Conservation (phyloP, 495 filamentous ascomycete species). For the Aspergillus panamensis region DNA sequence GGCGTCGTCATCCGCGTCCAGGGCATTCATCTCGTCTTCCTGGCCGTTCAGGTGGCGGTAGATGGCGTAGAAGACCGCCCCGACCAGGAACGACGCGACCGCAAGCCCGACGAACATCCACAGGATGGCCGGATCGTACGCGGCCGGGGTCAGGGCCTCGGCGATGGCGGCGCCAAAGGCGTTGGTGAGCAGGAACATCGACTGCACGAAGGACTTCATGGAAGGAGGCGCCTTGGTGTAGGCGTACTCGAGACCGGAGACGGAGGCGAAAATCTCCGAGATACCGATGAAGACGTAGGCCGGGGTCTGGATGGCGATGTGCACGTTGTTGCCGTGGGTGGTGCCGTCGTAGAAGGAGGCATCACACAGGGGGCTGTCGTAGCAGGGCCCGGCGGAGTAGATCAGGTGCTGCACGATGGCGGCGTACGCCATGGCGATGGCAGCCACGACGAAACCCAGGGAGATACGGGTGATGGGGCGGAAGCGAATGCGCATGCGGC, state of each 20-base stretch:
- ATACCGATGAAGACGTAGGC: slow-evolving; percentile 69
- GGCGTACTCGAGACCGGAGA: slow-evolving; percentile 71
- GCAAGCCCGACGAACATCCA: slow-evolving; percentile 66
- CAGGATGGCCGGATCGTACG: slow-evolving; percentile 66
- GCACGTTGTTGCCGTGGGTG: slow-evolving; percentile 46
- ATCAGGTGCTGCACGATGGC: slow-evolving; percentile 70
- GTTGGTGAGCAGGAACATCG: slow-evolving; percentile 68
- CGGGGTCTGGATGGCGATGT: slow-evolving; percentile 66
- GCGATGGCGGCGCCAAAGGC: slow-evolving; percentile 70
- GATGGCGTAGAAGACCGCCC: slow-evolving; percentile 43
- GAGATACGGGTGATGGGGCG: slow-evolving; percentile 72
- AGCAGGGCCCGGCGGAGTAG: slow-evolving; percentile 57
- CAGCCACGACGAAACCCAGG: slow-evolving; percentile 63
- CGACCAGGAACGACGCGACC: slow-evolving; percentile 39
- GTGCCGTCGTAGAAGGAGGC: slow-evolving; percentile 32
- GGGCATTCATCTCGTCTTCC: slow-evolving; percentile 47
- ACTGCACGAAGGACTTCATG: slow-evolving; percentile 77
- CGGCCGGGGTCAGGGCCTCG: slow-evolving; percentile 64
- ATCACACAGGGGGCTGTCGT: slow-evolving; percentile 34
- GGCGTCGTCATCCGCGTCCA: slow-evolving; percentile 33
- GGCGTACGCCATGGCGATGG: slow-evolving; percentile 61
- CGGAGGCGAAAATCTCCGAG: slow-evolving; percentile 71
- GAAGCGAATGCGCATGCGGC: slow-evolving; percentile 61
- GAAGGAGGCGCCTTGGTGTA: slow-evolving; percentile 80
- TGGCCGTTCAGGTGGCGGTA: slow-evolving; percentile 44